These are phyloP conservation scores for Cucurbita ficifolia DNA, from an alignment of 306 rosid genomes.

Conservation along the genomic window DNA sequence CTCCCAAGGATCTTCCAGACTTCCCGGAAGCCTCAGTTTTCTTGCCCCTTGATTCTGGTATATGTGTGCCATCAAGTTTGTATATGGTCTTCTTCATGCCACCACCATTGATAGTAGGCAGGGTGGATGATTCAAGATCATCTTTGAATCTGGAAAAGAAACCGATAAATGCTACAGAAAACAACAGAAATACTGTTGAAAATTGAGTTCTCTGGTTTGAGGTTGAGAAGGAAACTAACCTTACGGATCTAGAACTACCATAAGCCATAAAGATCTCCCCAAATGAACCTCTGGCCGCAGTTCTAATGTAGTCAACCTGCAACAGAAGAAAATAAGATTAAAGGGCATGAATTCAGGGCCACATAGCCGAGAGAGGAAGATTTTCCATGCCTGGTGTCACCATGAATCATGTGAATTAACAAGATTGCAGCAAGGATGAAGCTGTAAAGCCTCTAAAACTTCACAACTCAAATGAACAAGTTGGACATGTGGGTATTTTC, in stretches of 20 bases:
- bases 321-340: neutral
- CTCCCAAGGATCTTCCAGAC: constrained; percentile 17
- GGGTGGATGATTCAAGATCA: constrained; percentile 16
- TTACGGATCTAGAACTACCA: constrained; percentile 45
- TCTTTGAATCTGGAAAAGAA: constrained; percentile 22
- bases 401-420: constrained; percentile 29
- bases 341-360: constrained; percentile 11
- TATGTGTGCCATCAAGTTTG: constrained; percentile 18
- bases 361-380: constrained; percentile 11
- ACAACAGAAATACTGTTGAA: neutral
- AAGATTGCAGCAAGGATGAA: constrained; percentile 14
- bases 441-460: constrained; percentile 20
- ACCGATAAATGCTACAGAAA: neutral
- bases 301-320: constrained; percentile 9
- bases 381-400: constrained; percentile 4
- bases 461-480: constrained; percentile 13
- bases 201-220: neutral
- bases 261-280: constrained; percentile 38
- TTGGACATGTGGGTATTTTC: constrained; percentile 18
- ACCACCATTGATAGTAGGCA: constrained; percentile 9
- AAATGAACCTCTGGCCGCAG: constrained; percentile 7
- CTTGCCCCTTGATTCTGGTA: constrained; percentile 8
- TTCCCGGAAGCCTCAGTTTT: constrained; percentile 7
- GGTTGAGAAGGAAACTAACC: constrained; percentile 24
- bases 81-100: constrained; percentile 19